Evolutionary conservation across 2,329 filamentous ascomycete genomes (phyloP).

Genomic region (Dothideomycetes sp.): DNA sequence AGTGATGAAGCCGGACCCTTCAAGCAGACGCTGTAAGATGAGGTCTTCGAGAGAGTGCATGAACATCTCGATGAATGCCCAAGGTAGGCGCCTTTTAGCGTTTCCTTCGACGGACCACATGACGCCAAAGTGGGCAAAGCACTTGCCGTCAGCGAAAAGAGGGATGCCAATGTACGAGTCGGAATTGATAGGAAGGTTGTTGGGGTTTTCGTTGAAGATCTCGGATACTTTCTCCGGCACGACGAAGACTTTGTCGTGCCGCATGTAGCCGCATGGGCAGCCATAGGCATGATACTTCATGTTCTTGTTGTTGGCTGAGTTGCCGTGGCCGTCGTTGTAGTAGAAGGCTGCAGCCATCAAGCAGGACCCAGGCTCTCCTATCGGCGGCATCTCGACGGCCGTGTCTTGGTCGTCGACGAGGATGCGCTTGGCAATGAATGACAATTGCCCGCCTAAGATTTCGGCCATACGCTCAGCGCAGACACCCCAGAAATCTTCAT

Average conservation of each 20-base stretch:
- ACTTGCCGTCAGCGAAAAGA: constrained; percentile 53
- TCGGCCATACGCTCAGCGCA: constrained; percentile 54
- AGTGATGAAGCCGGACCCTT: constrained; percentile 38
- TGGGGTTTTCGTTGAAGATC: constrained; percentile 47
- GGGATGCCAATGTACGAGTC: constrained; percentile 60
- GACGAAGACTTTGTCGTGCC: constrained; percentile 59
- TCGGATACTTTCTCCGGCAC: constrained; percentile 51
- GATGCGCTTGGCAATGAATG: constrained; percentile 56
- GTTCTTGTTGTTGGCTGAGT: constrained; percentile 44
- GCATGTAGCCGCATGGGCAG: constrained; percentile 58
- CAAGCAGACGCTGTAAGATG: constrained; percentile 46
- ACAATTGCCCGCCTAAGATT: constrained; percentile 54
- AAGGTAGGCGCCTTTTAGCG: constrained; percentile 43
- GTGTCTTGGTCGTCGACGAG: constrained; percentile 47
- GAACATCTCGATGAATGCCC: constrained; percentile 57
- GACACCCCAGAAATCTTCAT: constrained; percentile 52
- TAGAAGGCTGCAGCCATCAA: constrained; percentile 57
- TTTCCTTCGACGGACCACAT: constrained; percentile 59
- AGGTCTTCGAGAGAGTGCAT: constrained; percentile 59
- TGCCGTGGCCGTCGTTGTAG: constrained; percentile 48
- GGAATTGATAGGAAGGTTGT: constrained; percentile 47
- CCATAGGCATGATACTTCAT: constrained; percentile 55
- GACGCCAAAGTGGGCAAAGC: constrained; percentile 59
- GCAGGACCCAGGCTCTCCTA: constrained; percentile 50
- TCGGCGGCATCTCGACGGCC: constrained; percentile 48